Percentiles rank a stretch among this genome's conserved stretches.
These are phyloP conservation scores for Globisporangium radiosum DNA, from an alignment of 352 stramenopile species.

Conservation along the genomic window DNA sequence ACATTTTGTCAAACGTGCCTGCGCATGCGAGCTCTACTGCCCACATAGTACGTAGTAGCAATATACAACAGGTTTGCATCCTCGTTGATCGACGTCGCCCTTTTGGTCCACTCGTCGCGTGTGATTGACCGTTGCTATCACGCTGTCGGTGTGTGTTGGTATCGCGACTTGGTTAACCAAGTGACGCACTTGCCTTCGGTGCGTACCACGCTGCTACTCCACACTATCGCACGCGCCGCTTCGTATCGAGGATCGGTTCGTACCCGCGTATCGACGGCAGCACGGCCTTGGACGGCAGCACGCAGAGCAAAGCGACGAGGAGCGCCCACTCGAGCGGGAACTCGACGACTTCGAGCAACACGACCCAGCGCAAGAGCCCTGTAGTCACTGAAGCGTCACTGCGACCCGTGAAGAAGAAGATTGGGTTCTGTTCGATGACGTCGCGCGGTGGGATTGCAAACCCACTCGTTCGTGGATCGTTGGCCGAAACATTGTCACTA, in stretches of 20 bases:
- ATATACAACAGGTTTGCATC: too few species aligned
- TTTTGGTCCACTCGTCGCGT: too few species aligned
- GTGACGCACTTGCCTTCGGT: too few species aligned
- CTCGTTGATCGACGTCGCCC: too few species aligned
- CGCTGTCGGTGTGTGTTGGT: too few species aligned
- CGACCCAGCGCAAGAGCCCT: constrained; percentile 41
- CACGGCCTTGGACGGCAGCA: constrained; percentile 43
- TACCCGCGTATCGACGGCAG: constrained; percentile 54
- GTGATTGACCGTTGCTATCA: too few species aligned
- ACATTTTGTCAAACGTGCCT: too few species aligned
- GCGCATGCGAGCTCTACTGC: too few species aligned
- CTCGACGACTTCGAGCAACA: constrained; percentile 53
- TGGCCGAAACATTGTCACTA: not conserved
- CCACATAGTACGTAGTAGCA: too few species aligned
- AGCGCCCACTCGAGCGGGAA: constrained; percentile 57
- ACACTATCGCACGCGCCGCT: constrained; percentile 71
- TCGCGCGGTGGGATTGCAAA: constrained; percentile 32
- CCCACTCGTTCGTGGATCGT: not conserved
- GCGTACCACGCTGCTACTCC: constrained; percentile 28
- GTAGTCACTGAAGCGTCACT: constrained; percentile 13
- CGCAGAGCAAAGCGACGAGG: constrained; percentile 48
- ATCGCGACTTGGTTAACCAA: too few species aligned
- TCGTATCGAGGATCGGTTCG: constrained; percentile 37
- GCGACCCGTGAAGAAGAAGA: constrained; percentile 52
- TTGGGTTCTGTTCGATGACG: constrained; percentile 50